phyloP scores from a whole-genome alignment of 192 early-diverging fungal genomes.

The Podochytrium sp. region DNA sequence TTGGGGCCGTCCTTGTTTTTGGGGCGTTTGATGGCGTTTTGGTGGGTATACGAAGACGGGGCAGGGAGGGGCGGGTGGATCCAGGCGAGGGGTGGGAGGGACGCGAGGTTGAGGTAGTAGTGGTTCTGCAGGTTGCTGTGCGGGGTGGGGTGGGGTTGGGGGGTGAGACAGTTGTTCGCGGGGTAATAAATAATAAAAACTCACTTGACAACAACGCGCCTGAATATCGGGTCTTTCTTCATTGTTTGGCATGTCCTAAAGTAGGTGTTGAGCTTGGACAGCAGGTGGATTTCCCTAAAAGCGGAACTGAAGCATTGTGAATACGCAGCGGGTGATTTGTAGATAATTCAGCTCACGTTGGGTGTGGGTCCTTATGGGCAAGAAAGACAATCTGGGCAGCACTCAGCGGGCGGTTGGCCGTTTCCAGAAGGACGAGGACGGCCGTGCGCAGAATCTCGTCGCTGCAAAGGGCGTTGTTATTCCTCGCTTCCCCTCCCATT shows the following conservation, averaged over 20 bases:
- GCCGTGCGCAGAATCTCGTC: slow-evolving; percentile 1
- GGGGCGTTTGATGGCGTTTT: neutral
- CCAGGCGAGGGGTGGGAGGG: neutral
- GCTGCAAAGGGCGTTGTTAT: neutral
- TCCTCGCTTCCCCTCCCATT: too few species aligned
- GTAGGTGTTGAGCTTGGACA: slow-evolving; percentile 9
- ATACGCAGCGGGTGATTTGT: neutral
- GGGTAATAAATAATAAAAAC: neutral
- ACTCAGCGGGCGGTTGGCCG: neutral
- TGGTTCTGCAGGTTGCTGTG: slow-evolving; percentile 9
- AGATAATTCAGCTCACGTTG: neutral
- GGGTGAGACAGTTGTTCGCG: neutral
- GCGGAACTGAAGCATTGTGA: neutral
- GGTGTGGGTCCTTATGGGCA: neutral
- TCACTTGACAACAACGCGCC: slow-evolving; percentile 20
- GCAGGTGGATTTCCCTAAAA: neutral
- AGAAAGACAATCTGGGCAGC: neutral
- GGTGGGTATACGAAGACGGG: neutral
- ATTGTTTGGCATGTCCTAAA: neutral
- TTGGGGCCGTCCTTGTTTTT: neutral
- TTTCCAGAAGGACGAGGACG: neutral
- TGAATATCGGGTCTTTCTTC: neutral
- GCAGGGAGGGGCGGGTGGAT: neutral
- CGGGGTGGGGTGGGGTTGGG: neutral
- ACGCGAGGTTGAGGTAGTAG: slow-evolving; percentile 8